These are phyloP conservation scores for Podila clonocystis DNA, from an alignment of 192 early-diverging fungal species.

Conservation along the genomic window DNA sequence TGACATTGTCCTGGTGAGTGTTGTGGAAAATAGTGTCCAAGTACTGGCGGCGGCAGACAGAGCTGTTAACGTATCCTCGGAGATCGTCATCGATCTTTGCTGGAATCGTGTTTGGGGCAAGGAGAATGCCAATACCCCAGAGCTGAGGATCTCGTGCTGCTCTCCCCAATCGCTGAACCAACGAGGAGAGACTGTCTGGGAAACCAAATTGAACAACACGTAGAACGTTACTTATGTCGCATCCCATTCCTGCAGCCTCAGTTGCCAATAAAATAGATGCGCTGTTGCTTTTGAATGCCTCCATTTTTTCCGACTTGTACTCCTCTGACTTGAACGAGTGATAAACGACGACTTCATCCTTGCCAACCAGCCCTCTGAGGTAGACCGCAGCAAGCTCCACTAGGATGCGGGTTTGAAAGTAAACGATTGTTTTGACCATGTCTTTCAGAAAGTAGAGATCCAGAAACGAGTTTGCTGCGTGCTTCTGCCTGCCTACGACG, in stretches of 20 bases:
- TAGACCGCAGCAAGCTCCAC: background rate
- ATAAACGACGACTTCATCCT: background rate
- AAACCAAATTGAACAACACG: conserved; percentile 17
- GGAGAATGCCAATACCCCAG: conserved; percentile 11
- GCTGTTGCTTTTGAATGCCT: conserved; percentile 1
- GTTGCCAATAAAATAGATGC: conserved; percentile 1
- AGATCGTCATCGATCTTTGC: background rate
- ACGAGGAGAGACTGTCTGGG: conserved; percentile 7
- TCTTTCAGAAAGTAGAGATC: background rate
- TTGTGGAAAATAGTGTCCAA: background rate
- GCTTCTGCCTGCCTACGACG: background rate
- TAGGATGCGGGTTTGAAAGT: background rate
- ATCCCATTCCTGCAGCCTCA: conserved; percentile 27
- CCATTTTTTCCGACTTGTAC: background rate
- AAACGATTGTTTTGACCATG: background rate
- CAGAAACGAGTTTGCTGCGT: background rate
- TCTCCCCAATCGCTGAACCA: conserved; percentile 20
- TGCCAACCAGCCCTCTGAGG: background rate
- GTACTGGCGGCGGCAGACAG: background rate
- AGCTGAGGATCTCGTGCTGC: conserved; percentile 13
- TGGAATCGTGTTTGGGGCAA: conserved; percentile 1
- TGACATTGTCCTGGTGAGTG: background rate
- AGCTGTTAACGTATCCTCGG: background rate
- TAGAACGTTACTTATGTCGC: conserved; percentile 24
- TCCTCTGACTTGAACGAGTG: background rate